Percentiles rank a stretch among this genome's conserved stretches.
phyloP scores from a whole-genome alignment of 805 yeast species.

The Candida lessepsii region DNA sequence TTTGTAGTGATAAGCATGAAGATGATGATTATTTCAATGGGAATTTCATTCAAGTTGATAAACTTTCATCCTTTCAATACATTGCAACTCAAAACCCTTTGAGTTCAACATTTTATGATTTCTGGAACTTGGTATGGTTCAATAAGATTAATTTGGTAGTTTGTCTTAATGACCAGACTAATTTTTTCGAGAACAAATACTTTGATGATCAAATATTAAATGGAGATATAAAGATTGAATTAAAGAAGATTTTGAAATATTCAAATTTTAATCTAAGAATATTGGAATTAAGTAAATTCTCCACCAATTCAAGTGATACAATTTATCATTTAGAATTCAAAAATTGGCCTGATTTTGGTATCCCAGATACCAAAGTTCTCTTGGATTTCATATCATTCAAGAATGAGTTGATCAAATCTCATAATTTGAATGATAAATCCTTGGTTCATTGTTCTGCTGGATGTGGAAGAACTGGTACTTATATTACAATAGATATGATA shows the following conservation, averaged over 20 bases:
- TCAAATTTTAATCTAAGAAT: slow-evolving; percentile 18
- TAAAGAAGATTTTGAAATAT: slow-evolving; percentile 11
- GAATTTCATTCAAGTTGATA: slow-evolving; percentile 35
- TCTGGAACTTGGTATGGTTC: slow-evolving; percentile 40
- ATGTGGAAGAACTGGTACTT: slow-evolving; percentile 58
- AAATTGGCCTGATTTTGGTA: slow-evolving; percentile 50
- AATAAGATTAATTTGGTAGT: slow-evolving; percentile 35
- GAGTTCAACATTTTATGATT: slow-evolving; percentile 40
- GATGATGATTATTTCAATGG: slow-evolving; percentile 46
- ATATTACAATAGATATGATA: slow-evolving; percentile 45
- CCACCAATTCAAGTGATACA: slow-evolving; percentile 8
- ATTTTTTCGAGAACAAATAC: slow-evolving; percentile 18
- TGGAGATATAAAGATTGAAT: slow-evolving; percentile 14
- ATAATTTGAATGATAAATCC: slow-evolving; percentile 14
- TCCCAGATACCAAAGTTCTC: slow-evolving; percentile 33
- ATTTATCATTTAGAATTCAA: slow-evolving; percentile 41
- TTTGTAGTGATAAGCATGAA: neutral
- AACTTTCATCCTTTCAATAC: slow-evolving; percentile 26
- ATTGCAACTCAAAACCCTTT: slow-evolving; percentile 49
- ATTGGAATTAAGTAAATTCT: slow-evolving; percentile 14
- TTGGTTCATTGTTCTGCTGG: slow-evolving; percentile 61
- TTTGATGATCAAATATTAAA: slow-evolving; percentile 20
- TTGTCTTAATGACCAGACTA: slow-evolving; percentile 32
- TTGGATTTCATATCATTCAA: slow-evolving; percentile 33
- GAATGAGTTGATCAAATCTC: slow-evolving; percentile 21